These are phyloP conservation scores for Vickermania ingenoplastis DNA, from an alignment of 208 protist species.

Conservation along the genomic window DNA sequence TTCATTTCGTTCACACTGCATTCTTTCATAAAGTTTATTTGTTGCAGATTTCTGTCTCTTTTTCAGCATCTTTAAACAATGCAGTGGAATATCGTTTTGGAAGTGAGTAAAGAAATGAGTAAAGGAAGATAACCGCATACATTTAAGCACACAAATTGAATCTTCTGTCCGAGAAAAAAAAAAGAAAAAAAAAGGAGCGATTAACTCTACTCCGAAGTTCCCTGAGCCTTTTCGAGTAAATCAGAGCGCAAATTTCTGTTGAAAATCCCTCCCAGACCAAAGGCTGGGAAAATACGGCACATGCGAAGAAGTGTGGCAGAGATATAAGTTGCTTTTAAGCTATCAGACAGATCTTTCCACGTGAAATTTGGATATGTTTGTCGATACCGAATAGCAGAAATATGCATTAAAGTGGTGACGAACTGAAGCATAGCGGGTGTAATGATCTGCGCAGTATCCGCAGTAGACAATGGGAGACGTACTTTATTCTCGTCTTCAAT, in stretches of 20 bases:
- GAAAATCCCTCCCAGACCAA: constrained; percentile 78
- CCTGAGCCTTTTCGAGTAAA: constrained; percentile 42
- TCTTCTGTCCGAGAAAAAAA: too few relatives aligned
- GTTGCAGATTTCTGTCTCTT: too few relatives aligned
- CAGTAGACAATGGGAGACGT: constrained; percentile 39
- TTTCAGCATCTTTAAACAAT: too few relatives aligned
- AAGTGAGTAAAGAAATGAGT: too few relatives aligned
- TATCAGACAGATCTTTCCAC: constrained; percentile 38
- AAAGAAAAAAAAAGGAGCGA: constrained; percentile 2
- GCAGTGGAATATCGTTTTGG: too few relatives aligned
- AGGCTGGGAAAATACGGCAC: constrained; percentile 73
- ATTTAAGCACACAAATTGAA: too few relatives aligned
- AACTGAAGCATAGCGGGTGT: constrained; percentile 72
- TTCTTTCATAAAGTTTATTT: too few relatives aligned
- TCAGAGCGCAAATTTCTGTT: constrained; percentile 68
- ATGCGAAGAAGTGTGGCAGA: constrained; percentile 69
- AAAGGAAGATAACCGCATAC: too few relatives aligned
- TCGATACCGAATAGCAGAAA: constrained; percentile 78
- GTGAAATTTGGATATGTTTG: constrained; percentile 77
- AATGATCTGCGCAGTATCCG: constrained; percentile 59
- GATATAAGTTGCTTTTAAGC: constrained; percentile 61
- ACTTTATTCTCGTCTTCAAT: constrained; percentile 43
- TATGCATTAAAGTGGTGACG: constrained; percentile 76
- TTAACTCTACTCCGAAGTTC: not conserved
- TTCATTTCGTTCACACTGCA: too few relatives aligned